Conservation (phyloP, 352 stramenopile species). For the Phytophthora crassamura region DNA sequence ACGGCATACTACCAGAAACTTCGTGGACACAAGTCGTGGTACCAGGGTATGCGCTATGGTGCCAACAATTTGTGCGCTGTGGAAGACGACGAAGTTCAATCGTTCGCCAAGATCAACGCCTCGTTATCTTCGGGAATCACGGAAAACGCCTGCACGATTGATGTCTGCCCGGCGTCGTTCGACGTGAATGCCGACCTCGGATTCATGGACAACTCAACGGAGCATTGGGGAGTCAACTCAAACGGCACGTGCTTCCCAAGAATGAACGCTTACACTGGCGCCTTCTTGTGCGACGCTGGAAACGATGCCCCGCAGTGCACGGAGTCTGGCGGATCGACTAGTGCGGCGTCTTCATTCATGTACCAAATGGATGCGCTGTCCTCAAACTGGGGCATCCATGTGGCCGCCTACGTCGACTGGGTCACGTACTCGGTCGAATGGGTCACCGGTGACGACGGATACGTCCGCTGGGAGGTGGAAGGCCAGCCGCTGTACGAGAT, state of each 20-base stretch:
- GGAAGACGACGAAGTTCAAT: constrained; percentile 17
- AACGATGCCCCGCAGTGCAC: constrained; percentile 33
- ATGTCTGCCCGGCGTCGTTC: constrained; percentile 48
- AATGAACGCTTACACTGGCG: constrained; percentile 60
- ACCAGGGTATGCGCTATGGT: constrained; percentile 61
- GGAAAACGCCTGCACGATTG: constrained; percentile 47
- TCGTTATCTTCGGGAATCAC: constrained; percentile 43
- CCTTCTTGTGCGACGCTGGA: constrained; percentile 55
- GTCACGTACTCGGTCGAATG: constrained; percentile 30
- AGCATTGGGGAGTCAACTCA: constrained; percentile 43
- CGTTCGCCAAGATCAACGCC: constrained; percentile 31
- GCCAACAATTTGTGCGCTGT: constrained; percentile 58
- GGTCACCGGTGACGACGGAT: constrained; percentile 22
- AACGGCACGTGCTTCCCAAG: constrained; percentile 62
- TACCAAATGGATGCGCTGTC: constrained; percentile 92
- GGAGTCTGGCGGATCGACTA: constrained; percentile 34
- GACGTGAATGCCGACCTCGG: constrained; percentile 51
- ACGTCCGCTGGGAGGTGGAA: constrained; percentile 32
- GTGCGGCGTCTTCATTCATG: constrained; percentile 34
- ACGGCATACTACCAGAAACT: constrained; percentile 37
- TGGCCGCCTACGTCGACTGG: constrained; percentile 69
- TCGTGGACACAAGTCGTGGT: constrained; percentile 45
- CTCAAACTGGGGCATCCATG: constrained; percentile 87
- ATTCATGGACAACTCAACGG: constrained; percentile 26
- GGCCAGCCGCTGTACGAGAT: constrained; percentile 24